Base-by-base conservation (phyloP, 2,329 filamentous ascomycete species). In the Botrytis fragariae region DNA sequence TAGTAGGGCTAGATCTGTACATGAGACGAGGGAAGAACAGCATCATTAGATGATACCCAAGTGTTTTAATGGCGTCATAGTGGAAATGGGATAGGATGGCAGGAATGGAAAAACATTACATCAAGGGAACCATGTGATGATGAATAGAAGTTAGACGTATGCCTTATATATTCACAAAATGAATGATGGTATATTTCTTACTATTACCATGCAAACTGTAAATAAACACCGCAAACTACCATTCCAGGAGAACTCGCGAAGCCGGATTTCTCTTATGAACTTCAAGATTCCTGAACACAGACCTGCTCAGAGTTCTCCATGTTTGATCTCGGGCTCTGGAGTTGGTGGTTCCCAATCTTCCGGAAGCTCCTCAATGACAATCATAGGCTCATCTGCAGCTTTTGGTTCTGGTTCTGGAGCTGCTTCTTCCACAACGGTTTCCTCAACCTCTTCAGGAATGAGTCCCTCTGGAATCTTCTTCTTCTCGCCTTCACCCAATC, bases 401-500 rank as follows among this genome's bases (percentile, higher is more conserved):
- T 68, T 63, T 73, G 32, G 71, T 74, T 74, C 78, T 32, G 59
- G 59, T 37, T 75, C 73, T 3, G 68, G 64, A 10, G 82, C 77
- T 77, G 83, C 81, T 10, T 83, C 75, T 32, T 61, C 79, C 74
- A 83, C 81, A 74, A 87, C 84, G 51, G 85, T 84, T 74, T 86
- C 84, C 39, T 83, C 82, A 18, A 79, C 79, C 20, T 83, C 83
- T 70, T 83, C 83, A 29, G 80, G 80, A 45, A 91, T 80, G 61
- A 93, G 79, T 2, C 86, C 87, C 74, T 88, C 87, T 0, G 93
- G 92, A 60, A 96, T 82, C 84, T 91, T 93, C 79, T 90, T 87
- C 86, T 95, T 98, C 74, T 87, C 84, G 3, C 93, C 92, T 80
- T 98, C 95, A 70, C 95, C 93, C 86, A 99, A 87, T 54, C 94